phyloP scores from a whole-genome alignment of 768 basidiomycete species.

The Lentinula sp. region DNA sequence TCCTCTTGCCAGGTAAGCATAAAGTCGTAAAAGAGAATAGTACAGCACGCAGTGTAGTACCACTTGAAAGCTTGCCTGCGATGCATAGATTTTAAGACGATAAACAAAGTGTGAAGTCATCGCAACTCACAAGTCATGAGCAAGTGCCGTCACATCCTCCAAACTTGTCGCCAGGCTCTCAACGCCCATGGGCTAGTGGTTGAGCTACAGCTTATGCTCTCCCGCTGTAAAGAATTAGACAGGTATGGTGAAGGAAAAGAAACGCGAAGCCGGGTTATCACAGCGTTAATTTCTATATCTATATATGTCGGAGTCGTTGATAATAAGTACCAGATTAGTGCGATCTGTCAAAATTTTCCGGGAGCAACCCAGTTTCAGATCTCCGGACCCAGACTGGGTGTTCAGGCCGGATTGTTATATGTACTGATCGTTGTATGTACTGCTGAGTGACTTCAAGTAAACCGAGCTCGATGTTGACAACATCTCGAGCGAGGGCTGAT shows the following conservation, averaged over 20 bases:
- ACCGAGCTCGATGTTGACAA: not conserved
- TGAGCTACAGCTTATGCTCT: not conserved
- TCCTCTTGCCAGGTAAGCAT: conserved; percentile 1
- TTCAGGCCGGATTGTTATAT: not conserved
- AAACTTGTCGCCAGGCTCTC: not conserved
- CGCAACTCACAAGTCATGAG: conserved; percentile 1
- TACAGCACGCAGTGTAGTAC: conserved; percentile 4
- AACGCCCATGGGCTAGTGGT: not conserved
- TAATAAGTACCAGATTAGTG: not conserved
- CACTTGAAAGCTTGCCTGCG: conserved; percentile 5
- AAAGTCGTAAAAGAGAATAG: conserved; percentile 6
- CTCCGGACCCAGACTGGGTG: not conserved
- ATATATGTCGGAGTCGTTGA: not conserved
- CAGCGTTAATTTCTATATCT: not conserved
- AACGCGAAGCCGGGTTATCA: not conserved
- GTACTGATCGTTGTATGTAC: not conserved
- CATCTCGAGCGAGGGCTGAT: not conserved
- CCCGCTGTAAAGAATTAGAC: not conserved
- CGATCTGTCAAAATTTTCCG: not conserved
- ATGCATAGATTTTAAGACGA: not conserved
- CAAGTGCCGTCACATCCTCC: conserved; percentile 2
- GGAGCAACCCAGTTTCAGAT: not conserved
- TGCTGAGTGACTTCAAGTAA: not conserved
- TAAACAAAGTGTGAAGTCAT: too few relatives aligned
- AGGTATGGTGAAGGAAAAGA: not conserved